These are phyloP conservation scores for Phyllostachys edulis DNA, from an alignment of 176 grass and related monocot species.

Conservation along the genomic window DNA sequence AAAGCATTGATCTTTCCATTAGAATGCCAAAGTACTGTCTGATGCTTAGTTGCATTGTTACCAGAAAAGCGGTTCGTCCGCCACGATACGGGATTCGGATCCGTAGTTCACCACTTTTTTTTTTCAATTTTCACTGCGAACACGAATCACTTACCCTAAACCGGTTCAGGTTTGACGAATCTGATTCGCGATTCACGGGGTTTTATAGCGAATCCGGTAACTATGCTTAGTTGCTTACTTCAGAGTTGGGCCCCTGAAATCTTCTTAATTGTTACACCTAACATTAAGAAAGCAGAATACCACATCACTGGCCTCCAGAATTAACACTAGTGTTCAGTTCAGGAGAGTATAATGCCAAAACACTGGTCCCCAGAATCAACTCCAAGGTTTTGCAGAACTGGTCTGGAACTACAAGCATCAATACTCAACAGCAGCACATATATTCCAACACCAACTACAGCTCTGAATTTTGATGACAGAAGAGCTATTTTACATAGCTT, in stretches of 20 bases:
- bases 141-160: too few relatives aligned
- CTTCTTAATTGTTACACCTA: background rate
- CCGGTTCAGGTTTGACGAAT: too few relatives aligned
- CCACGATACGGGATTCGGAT: fast-evolving
- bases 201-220: too few relatives aligned
- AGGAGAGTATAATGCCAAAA: background rate
- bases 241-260: background rate
- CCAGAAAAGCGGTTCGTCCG: too few relatives aligned
- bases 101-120: too few relatives aligned
- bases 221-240: background rate
- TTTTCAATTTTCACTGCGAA: too few relatives aligned
- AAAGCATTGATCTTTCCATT: background rate
- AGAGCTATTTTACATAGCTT: background rate
- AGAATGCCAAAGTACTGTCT: background rate
- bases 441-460: background rate
- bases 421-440: background rate
- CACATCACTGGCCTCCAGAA: background rate
- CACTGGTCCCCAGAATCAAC: background rate
- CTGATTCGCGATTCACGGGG: too few relatives aligned
- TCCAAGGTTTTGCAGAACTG: background rate
- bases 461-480: background rate
- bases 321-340: background rate
- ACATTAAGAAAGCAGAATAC: background rate
- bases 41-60: too few relatives aligned
- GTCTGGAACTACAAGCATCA: background rate